Percentiles rank a stretch among this genome's conserved stretches.
Conservation (phyloP, 345 rosid species). For the Salix dunnii region DNA sequence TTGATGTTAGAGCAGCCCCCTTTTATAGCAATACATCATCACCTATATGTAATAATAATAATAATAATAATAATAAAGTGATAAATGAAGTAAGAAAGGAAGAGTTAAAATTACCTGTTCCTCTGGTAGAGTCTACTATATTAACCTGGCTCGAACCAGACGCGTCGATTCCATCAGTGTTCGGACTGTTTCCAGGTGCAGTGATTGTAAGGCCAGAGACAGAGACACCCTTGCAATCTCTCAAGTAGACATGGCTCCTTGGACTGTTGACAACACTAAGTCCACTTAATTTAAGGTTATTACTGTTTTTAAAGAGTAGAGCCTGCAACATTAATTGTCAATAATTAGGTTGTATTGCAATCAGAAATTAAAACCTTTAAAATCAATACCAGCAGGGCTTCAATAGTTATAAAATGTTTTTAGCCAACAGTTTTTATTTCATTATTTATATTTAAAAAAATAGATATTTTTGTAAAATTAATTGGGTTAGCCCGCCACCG, state of each 20-base stretch:
- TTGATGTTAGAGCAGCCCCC: constrained; percentile 1
- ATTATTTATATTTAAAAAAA: too few species aligned
- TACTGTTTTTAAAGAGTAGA: constrained; percentile 5
- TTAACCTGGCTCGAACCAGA: constrained; percentile 9
- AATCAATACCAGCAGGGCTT: too few species aligned
- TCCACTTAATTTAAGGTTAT: constrained; percentile 15
- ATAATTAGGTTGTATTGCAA: neutral
- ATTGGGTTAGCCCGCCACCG: too few species aligned
- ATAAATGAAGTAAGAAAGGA: too few species aligned
- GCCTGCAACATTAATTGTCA: constrained; percentile 13
- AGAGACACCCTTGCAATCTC: neutral
- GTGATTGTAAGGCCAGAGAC: constrained; percentile 16
- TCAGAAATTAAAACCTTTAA: too few species aligned
- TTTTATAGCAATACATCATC: constrained; percentile 15
- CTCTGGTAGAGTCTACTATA: constrained; percentile 11
- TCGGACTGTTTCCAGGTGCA: constrained; percentile 36
- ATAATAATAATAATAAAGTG: neutral
- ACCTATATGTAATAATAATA: neutral
- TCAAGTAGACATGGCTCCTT: constrained; percentile 16
- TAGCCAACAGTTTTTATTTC: too few species aligned
- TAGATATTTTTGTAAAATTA: too few species aligned
- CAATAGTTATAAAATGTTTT: too few species aligned
- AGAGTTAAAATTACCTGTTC: constrained; percentile 24
- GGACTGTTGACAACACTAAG: constrained; percentile 25
- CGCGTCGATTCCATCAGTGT: constrained; percentile 40